These are phyloP conservation scores for Pisolithus thermaeus DNA, from an alignment of 1,284 basidiomycete species.

Conservation along the genomic window DNA sequence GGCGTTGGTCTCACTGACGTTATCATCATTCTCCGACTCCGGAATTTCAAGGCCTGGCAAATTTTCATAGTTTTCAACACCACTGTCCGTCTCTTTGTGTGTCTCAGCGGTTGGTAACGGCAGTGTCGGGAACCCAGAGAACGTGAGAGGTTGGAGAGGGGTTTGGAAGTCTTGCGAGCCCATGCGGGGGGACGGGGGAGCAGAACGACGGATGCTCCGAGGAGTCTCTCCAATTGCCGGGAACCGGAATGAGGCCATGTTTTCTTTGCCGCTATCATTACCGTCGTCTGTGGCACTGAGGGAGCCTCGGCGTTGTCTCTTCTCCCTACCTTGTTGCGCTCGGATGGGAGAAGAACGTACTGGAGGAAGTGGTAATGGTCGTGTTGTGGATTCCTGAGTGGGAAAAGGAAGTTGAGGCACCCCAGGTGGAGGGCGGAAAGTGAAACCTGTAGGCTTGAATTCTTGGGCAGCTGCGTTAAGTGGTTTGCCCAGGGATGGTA, in stretches of 20 bases:
- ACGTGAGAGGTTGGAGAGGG: conserved; percentile 56
- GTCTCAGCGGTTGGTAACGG: conserved; percentile 21
- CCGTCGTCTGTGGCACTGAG: conserved; percentile 36
- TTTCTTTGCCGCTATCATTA: conserved; percentile 39
- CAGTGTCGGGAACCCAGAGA: conserved; percentile 45
- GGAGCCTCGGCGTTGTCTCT: conserved; percentile 57
- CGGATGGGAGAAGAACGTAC: conserved; percentile 26
- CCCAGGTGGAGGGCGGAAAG: conserved; percentile 62
- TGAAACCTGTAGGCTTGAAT: conserved; percentile 68
- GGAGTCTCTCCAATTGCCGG: conserved; percentile 49
- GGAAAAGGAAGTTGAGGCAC: conserved; percentile 50
- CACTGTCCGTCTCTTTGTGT: conserved; percentile 10
- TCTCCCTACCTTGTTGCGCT: conserved; percentile 64
- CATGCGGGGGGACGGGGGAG: conserved; percentile 34
- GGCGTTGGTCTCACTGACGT: conserved; percentile 11
- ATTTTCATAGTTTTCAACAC: conserved; percentile 8
- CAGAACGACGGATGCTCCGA: conserved; percentile 42
- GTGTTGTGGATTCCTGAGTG: conserved; percentile 24
- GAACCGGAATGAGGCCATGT: conserved; percentile 72
- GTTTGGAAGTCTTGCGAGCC: conserved; percentile 20
- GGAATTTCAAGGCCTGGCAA: conserved; percentile 5
- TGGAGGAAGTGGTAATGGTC: conserved; percentile 30
- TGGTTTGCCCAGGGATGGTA: conserved; percentile 57
- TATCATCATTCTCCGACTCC: conserved; percentile 27
- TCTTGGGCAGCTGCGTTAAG: conserved; percentile 74